phyloP scores from a whole-genome alignment of 2,329 filamentous ascomycete species.

The Ophiosphaerella korrae region DNA sequence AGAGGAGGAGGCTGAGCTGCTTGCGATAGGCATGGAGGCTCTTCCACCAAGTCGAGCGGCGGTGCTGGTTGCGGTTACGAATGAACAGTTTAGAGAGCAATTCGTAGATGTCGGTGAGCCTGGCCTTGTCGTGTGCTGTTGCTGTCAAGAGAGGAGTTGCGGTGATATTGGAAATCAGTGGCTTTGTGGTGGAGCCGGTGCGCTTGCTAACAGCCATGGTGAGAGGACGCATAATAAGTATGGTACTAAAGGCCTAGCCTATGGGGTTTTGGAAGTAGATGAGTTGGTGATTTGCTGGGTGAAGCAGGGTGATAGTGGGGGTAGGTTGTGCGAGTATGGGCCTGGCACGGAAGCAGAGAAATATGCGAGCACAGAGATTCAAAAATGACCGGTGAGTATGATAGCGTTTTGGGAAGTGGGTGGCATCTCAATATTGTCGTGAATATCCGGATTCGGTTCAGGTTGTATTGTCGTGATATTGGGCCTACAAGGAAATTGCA shows the following conservation, averaged over 20 bases:
- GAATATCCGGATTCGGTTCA: slow-evolving; percentile 8
- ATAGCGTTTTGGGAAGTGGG: slow-evolving; percentile 4
- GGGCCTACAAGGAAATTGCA: slow-evolving; percentile 9
- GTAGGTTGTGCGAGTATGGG: slow-evolving; percentile 3
- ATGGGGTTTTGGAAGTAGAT: background rate
- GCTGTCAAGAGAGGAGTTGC: slow-evolving; percentile 26
- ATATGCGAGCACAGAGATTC: slow-evolving; percentile 12
- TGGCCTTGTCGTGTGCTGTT: slow-evolving; percentile 32
- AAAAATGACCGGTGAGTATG: background rate
- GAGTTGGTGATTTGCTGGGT: slow-evolving; percentile 3
- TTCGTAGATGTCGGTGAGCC: slow-evolving; percentile 49
- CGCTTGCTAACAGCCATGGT: slow-evolving; percentile 17
- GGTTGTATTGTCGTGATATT: slow-evolving; percentile 6
- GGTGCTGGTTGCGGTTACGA: slow-evolving; percentile 92
- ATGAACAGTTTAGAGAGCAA: slow-evolving; percentile 76
- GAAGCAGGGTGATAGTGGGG: slow-evolving; percentile 9
- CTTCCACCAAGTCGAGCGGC: slow-evolving; percentile 79
- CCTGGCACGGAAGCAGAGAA: slow-evolving; percentile 9
- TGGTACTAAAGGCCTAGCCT: background rate
- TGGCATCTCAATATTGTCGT: slow-evolving; percentile 20
- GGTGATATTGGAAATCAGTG: slow-evolving; percentile 18
- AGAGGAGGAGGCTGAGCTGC: slow-evolving; percentile 61
- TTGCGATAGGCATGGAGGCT: slow-evolving; percentile 74
- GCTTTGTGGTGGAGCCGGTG: background rate
- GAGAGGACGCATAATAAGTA: background rate